These are phyloP conservation scores for Suillus subluteus DNA, from an alignment of 768 basidiomycete genomes.

Conservation along the genomic window DNA sequence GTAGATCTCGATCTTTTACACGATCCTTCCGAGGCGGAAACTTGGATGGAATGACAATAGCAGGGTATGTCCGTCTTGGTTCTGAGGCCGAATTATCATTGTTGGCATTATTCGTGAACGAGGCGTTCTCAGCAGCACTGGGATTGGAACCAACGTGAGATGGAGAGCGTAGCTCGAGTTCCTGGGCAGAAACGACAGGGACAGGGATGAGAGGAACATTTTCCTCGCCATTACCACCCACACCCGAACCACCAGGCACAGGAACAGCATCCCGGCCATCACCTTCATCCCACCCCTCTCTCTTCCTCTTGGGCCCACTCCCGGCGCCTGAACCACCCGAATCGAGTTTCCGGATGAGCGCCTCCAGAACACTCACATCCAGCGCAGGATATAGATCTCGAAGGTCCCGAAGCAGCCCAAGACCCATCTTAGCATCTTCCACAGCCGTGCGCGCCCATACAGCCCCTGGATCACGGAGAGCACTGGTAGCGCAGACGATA, in stretches of 20 bases:
- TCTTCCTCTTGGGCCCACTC: neutral
- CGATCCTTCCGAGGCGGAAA: constrained; percentile 1
- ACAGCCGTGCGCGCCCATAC: constrained; percentile 52
- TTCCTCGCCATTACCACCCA: neutral
- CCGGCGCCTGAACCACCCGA: neutral
- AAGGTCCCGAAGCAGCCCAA: constrained; percentile 46
- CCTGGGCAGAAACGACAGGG: neutral
- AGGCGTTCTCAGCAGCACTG: neutral
- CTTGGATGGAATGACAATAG: constrained; percentile 3
- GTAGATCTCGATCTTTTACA: neutral
- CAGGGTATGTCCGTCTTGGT: neutral
- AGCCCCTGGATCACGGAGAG: constrained; percentile 53
- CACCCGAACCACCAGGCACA: neutral
- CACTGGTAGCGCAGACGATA: constrained; percentile 64
- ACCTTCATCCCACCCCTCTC: constrained; percentile 7
- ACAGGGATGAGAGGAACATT: neutral
- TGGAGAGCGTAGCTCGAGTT: neutral
- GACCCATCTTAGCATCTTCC: constrained; percentile 47
- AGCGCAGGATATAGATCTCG: neutral
- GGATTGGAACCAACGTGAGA: neutral
- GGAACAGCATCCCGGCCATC: constrained; percentile 5
- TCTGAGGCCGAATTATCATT: neutral
- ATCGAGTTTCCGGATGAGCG: constrained; percentile 1
- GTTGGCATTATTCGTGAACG: neutral
- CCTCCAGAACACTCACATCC: constrained; percentile 12